phyloP scores from a whole-genome alignment of 78 protist species.

The Neovahlkampfia damariscottae region DNA sequence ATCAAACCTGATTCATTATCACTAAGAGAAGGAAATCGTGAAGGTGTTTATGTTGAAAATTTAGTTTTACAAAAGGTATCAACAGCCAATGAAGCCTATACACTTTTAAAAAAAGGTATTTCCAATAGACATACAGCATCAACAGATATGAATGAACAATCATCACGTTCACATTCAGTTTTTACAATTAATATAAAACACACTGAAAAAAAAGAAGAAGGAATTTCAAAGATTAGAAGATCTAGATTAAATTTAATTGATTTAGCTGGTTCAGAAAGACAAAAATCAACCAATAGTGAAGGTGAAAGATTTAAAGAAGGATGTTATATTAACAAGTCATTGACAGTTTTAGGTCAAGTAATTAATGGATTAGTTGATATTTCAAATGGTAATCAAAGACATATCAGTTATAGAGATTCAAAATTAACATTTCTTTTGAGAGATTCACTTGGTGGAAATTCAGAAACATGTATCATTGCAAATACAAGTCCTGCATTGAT shows the following conservation, averaged over 20 bases:
- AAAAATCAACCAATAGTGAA: conserved; percentile 19
- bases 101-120: conserved; percentile 19
- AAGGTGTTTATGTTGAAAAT: conserved; percentile 31
- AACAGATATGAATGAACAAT: conserved; percentile 43
- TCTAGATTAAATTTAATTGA: conserved; percentile 46
- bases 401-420: conserved; percentile 48
- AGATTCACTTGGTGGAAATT: conserved; percentile 93
- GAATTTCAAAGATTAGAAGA: neutral
- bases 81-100: neutral
- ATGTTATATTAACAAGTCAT: conserved; percentile 41
- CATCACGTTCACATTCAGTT: conserved; percentile 59
- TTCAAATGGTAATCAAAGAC: conserved; percentile 14
- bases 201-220: neutral
- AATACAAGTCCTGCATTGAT: conserved; percentile 52
- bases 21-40: conserved; percentile 20
- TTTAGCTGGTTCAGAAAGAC: conserved; percentile 59
- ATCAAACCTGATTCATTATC: neutral
- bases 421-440: conserved; percentile 27
- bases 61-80: neutral
- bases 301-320: conserved; percentile 47
- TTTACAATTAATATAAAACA: conserved; percentile 17
- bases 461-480: conserved; percentile 87
- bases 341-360: conserved; percentile 52
- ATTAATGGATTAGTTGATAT: conserved; percentile 44
- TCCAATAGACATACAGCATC: conserved; percentile 31